Evolutionary conservation across 2,329 filamentous ascomycete species (phyloP).

Genomic region (Fusarium lateritium): DNA sequence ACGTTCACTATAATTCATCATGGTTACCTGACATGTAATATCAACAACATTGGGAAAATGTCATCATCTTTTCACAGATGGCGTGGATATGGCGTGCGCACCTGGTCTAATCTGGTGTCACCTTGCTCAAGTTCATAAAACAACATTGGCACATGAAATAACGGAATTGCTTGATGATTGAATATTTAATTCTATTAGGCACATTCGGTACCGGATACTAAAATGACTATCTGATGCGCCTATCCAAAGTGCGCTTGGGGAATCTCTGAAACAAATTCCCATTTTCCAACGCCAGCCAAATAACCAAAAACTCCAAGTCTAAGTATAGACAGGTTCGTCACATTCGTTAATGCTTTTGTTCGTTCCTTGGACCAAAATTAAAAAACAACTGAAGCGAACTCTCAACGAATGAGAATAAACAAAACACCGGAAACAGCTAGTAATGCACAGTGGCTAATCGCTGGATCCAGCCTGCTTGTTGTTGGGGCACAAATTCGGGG

Average conservation of each 20-base stretch:
- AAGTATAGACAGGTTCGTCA: slow-evolving; percentile 17
- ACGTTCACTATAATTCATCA: neutral
- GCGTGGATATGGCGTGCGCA: neutral
- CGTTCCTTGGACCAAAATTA: slow-evolving; percentile 3
- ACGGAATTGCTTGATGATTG: neutral
- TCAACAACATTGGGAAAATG: neutral
- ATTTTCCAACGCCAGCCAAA: slow-evolving; percentile 17
- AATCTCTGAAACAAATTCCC: slow-evolving; percentile 15
- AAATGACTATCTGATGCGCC: slow-evolving; percentile 3
- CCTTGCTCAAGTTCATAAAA: neutral
- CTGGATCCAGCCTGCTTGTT: slow-evolving; percentile 42
- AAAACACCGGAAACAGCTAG: slow-evolving; percentile 9
- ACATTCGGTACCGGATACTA: slow-evolving; percentile 3
- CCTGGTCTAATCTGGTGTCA: neutral
- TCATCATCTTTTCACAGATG: neutral
- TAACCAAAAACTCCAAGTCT: slow-evolving; percentile 31
- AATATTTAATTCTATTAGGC: slow-evolving; percentile 10
- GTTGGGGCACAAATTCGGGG: slow-evolving; percentile 40
- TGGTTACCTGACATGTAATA: too few relatives aligned
- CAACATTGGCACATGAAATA: neutral
- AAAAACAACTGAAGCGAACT: slow-evolving; percentile 5
- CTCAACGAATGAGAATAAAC: neutral
- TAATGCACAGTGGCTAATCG: slow-evolving; percentile 46
- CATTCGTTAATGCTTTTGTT: slow-evolving; percentile 33
- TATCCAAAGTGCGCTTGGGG: slow-evolving; percentile 12